Evolutionary conservation across 352 stramenopile species (phyloP), one percentile per base, ranked within the genome.

Genomic region (Globisporangium yorkense): DNA sequence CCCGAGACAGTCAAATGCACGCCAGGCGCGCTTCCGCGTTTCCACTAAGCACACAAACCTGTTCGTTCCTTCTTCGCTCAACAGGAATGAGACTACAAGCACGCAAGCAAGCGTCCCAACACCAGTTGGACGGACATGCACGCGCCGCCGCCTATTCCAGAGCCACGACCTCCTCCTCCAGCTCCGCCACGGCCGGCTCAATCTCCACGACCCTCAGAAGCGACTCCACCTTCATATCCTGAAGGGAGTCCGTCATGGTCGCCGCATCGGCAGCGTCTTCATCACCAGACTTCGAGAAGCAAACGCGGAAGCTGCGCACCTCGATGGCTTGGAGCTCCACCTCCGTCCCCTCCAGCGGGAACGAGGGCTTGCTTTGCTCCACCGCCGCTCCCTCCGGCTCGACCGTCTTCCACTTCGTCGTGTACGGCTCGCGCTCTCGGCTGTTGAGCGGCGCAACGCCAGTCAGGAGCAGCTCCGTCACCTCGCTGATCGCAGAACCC

Each of bases 241-340:
- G 66, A 21, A 63, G 27, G 1, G 46, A 47, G 35, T 63, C 51
- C 1, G 35, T 44, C 50, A 59, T 40, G 21, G 49, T 29, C 13
- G 29, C 44, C 8, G 27, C 48, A 40, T 20, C 13, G 15, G 2
- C 29, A 12, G 18, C 24, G 15, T 1, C 31, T 15, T 21, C 16
- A 1, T 46, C 54, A 29, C 50, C 59, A 9, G 4, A 15, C 43
- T 51, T 33, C 9, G 37, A 53, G 54, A 91, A 89, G 57, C 71
- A 82, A 47, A 94, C 57, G 50, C 84, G 77, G 72, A 98, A 99
- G 0, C 91, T 96, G 56, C 89, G 84, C 51, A 99, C 95, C 56
- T 98, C 92, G 70, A 98, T 96, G 20, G 94, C 72, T 48, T 91
- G 71, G 9, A 98, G 63, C 50, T 75, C 73, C 49, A 96, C 72